Percentiles rank a stretch among this genome's conserved stretches.
Evolutionary conservation across 345 rosid species (phyloP).

Genomic region (Rhizophora apiculata): DNA sequence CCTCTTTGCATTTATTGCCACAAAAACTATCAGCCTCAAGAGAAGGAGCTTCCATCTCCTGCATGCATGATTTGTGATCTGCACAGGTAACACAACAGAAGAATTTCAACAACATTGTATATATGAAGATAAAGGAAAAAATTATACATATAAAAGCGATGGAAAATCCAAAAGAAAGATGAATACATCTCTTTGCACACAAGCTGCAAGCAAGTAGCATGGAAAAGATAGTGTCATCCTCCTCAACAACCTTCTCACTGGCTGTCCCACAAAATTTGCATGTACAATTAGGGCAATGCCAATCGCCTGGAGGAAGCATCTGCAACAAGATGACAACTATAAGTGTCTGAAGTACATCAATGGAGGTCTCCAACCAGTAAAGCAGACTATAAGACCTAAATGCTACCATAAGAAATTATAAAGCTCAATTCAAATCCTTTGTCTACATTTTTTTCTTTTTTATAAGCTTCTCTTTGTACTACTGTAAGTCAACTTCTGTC

Average conservation of each 20-base stretch:
- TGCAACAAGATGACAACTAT: conserved; percentile 14
- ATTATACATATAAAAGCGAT: conserved; percentile 2
- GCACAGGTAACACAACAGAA: conserved; percentile 3
- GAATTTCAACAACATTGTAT: neutral
- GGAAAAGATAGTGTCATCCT: conserved; percentile 20
- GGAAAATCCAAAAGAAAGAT: conserved; percentile 19
- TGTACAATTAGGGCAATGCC: conserved; percentile 35
- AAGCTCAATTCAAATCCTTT: conserved; percentile 2
- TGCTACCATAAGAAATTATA: neutral
- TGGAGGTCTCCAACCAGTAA: neutral
- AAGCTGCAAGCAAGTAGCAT: conserved; percentile 22
- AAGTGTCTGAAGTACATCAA: neutral
- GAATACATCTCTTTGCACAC: conserved; percentile 27
- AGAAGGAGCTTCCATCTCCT: conserved; percentile 39
- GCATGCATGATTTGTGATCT: conserved; percentile 31
- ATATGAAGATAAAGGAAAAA: neutral
- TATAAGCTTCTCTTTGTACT: neutral
- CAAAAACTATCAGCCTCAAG: conserved; percentile 35
- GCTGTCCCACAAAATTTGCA: conserved; percentile 29
- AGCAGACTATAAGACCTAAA: conserved; percentile 2
- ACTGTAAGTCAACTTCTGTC: neutral
- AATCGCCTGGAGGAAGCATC: conserved; percentile 36
- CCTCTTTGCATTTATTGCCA: conserved; percentile 28
- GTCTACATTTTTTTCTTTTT: neutral
- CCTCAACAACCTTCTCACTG: conserved; percentile 32